A percentile compares a stretch with the other conserved stretches of the same genome.
Evolutionary conservation across 106 monocot genomes (phyloP).

Genomic region (Vanilla planifolia): DNA sequence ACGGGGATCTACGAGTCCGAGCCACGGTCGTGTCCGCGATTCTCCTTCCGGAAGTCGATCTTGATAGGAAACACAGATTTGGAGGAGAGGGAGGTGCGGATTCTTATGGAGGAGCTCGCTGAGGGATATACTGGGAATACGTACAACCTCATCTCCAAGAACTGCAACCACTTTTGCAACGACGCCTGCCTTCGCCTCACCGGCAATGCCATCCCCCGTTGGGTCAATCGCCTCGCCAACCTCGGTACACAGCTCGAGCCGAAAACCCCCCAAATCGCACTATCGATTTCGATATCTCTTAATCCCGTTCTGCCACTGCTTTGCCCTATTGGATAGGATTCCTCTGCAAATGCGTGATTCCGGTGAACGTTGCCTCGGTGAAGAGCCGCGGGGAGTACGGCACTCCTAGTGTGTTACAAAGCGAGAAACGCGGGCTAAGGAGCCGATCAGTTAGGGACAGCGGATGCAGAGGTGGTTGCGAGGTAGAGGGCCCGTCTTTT

Average conservation of each 20-base stretch:
- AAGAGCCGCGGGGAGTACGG: slow-evolving; percentile 16
- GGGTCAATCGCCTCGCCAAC: slow-evolving; percentile 94
- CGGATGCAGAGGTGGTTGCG: neutral
- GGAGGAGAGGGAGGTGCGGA: slow-evolving; percentile 47
- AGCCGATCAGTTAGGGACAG: slow-evolving; percentile 6
- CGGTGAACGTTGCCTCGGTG: slow-evolving; percentile 46
- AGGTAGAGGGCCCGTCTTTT: neutral
- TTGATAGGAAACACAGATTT: slow-evolving; percentile 73
- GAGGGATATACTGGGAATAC: slow-evolving; percentile 55
- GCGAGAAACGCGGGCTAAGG: slow-evolving; percentile 31
- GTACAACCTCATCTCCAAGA: slow-evolving; percentile 86
- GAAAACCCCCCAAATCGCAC: neutral
- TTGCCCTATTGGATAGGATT: slow-evolving; percentile 30
- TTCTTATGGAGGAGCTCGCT: slow-evolving; percentile 64
- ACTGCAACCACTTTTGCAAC: slow-evolving; percentile 98
- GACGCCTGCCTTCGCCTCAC: slow-evolving; percentile 62
- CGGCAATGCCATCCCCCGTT: slow-evolving; percentile 60
- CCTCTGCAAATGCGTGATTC: slow-evolving; percentile 72
- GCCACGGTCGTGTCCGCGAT: slow-evolving; percentile 76
- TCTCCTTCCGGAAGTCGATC: slow-evolving; percentile 79
- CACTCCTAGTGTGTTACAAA: slow-evolving; percentile 3
- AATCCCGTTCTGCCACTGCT: neutral
- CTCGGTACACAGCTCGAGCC: slow-evolving; percentile 31
- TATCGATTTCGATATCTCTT: neutral
- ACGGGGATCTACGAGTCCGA: slow-evolving; percentile 92